phyloP scores from a whole-genome alignment of 2,329 filamentous ascomycete genomes.

The Epichloe aotearoae region DNA sequence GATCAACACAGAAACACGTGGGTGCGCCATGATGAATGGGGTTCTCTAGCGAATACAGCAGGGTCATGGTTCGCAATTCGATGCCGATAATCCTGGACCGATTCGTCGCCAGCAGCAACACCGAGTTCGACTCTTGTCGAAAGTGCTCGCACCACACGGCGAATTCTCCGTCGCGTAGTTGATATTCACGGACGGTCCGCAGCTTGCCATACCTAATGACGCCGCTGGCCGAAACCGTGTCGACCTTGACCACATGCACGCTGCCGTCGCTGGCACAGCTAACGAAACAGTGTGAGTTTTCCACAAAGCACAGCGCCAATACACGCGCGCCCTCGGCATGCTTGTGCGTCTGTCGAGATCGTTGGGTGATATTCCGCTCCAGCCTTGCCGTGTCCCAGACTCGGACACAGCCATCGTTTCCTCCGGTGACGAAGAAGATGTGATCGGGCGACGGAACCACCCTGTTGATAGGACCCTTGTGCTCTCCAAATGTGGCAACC shows the following conservation, averaged over 20 bases:
- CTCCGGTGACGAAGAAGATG: conserved; percentile 84
- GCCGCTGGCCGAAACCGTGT: conserved; percentile 30
- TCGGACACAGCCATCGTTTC: conserved; percentile 80
- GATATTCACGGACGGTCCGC: conserved; percentile 63
- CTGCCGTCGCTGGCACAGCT: conserved; percentile 84
- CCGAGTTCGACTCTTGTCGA: conserved; percentile 67
- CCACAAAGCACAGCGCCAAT: conserved; percentile 76
- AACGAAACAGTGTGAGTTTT: conserved; percentile 86
- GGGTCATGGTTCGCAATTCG: conserved; percentile 74
- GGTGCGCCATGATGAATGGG: conserved; percentile 84
- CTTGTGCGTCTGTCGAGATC: conserved; percentile 73
- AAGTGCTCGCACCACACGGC: conserved; percentile 90
- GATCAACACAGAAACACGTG: conserved; percentile 82
- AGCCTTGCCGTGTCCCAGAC: conserved; percentile 86
- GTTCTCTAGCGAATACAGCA: conserved; percentile 70
- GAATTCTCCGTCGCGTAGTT: conserved; percentile 59
- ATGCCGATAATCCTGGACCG: conserved; percentile 71
- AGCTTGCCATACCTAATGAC: conserved; percentile 68
- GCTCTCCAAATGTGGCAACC: conserved; percentile 81
- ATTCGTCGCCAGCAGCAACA: conserved; percentile 76
- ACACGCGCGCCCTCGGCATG: conserved; percentile 61
- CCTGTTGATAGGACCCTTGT: conserved; percentile 68
- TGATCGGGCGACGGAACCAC: conserved; percentile 80
- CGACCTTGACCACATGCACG: conserved; percentile 79
- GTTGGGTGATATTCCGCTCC: conserved; percentile 80